Conservation (phyloP, 2,329 filamentous ascomycete genomes). For the Paraconiothyrium sp. region DNA sequence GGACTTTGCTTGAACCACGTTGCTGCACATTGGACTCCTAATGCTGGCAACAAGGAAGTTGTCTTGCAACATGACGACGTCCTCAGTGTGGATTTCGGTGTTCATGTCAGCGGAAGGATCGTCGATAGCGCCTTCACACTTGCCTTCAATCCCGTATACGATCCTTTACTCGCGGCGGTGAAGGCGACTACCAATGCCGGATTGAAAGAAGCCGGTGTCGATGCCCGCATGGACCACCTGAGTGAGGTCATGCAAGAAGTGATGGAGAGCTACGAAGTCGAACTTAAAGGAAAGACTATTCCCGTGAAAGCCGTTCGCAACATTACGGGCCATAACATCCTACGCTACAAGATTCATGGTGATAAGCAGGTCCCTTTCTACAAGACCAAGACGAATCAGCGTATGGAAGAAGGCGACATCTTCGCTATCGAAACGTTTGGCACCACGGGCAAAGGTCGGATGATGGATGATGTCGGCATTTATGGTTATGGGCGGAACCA, state of each 20-base stretch:
- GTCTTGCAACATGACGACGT: slow-evolving; percentile 77
- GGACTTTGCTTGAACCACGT: slow-evolving; percentile 84
- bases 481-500: slow-evolving; percentile 73
- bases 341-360: slow-evolving; percentile 89
- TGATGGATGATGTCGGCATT: slow-evolving; percentile 76
- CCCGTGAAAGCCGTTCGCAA: slow-evolving; percentile 86
- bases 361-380: slow-evolving; percentile 93
- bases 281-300: slow-evolving; percentile 77
- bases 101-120: slow-evolving; percentile 75
- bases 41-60: slow-evolving; percentile 83
- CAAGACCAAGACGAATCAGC: slow-evolving; percentile 82
- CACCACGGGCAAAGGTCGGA: slow-evolving; percentile 86
- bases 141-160: slow-evolving; percentile 72
- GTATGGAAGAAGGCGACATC: slow-evolving; percentile 96
- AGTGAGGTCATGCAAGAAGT: slow-evolving; percentile 86
- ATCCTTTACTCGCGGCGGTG: slow-evolving; percentile 71
- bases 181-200: slow-evolving; percentile 77
- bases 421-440: slow-evolving; percentile 98
- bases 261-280: slow-evolving; percentile 91
- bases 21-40: slow-evolving; percentile 86
- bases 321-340: slow-evolving; percentile 90
- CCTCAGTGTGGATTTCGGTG: slow-evolving; percentile 76
- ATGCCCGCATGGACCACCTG: slow-evolving; percentile 85
- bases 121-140: slow-evolving; percentile 77
- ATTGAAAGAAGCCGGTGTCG: slow-evolving; percentile 87